Base-by-base conservation (phyloP, 2,329 filamentous ascomycete species). In the Amesomyces nigricolor region DNA sequence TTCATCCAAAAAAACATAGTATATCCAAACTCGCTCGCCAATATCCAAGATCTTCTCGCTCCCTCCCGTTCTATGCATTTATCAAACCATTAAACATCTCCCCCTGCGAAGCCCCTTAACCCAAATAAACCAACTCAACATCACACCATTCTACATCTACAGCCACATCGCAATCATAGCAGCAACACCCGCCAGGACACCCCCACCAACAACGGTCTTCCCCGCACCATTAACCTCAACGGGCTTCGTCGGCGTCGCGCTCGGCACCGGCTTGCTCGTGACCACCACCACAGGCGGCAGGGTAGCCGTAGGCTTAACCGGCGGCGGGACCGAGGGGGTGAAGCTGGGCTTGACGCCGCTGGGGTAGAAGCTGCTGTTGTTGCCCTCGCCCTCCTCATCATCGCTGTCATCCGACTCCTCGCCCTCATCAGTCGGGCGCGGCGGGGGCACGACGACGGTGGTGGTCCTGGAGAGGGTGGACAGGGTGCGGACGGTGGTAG, bases 241-340 rank as follows among this genome's bases (percentile, higher is more conserved):
- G 7, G 51, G 19, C 47, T 26, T 26, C 26, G 44, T n/a, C 17
- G 32, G 26, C 17, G 35, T 45, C 13, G 54, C 26, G 13, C 40
- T 29, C 29, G 22, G 9, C 26, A 19, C 26, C 7, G 49, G 10
- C 13, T 4, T 22, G 35, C 38, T 45, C 4, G 44, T 53, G 14
- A 48, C 47, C 2, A 55, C 29, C 47, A 49, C 43, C n/a, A 56
- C 46, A 11, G 57, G 50, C 39, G 58, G 54, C 38, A 61, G 42
- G 13, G 19, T 26, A 11, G 30, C 45, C 8, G 47, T 51, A 19
- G 44, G 42, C 38, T 39, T 40, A 40, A 38, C 30, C 22, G 22
- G 22, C 22, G 22, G 22, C 22, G 22, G 22, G 2, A 26, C 22
- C 22, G 22, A 26, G 2, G 22, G 22, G 22, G 22, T 26, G 22